phyloP scores from a whole-genome alignment of 164 flowering plant species.

The Amborella trichopoda region DNA sequence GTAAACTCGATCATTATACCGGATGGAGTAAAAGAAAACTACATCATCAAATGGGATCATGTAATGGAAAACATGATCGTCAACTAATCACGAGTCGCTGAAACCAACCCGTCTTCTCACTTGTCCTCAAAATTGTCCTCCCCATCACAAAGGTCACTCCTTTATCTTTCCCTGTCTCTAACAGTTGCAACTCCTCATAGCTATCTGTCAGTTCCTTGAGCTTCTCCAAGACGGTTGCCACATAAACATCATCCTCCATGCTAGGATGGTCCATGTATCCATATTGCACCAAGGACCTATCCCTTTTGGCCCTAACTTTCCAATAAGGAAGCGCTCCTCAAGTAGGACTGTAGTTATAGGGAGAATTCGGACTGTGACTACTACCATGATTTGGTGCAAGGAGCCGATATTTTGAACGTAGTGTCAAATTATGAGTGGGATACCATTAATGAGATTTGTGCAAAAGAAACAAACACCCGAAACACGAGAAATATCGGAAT shows the following conservation, averaged over 20 bases:
- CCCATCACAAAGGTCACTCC: too few relatives aligned
- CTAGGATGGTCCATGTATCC: constrained; percentile 14
- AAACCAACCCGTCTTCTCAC: too few relatives aligned
- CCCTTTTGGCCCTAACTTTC: constrained; percentile 7
- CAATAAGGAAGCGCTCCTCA: constrained; percentile 11
- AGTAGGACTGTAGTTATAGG: constrained; percentile 11
- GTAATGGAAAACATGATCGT: too few relatives aligned
- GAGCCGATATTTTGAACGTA: constrained; percentile 10
- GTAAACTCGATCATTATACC: too few relatives aligned
- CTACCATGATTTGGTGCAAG: constrained; percentile 2
- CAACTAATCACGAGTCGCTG: too few relatives aligned
- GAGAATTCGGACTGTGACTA: constrained; percentile 7
- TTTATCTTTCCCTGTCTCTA: too few relatives aligned
- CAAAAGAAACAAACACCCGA: constrained; percentile 19
- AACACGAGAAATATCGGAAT: constrained; percentile 1
- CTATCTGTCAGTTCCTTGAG: too few relatives aligned
- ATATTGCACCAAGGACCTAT: constrained; percentile 17
- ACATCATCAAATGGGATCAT: too few relatives aligned
- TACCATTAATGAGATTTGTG: constrained; percentile 17
- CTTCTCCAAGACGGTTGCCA: constrained; percentile 6
- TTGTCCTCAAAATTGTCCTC: too few relatives aligned
- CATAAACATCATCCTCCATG: constrained; percentile 9
- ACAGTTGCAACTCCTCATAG: too few relatives aligned
- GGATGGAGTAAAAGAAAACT: too few relatives aligned
- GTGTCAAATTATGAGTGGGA: constrained; percentile 19